Conservation (phyloP, 179 eudicot species). For the Spinacia oleracea region DNA sequence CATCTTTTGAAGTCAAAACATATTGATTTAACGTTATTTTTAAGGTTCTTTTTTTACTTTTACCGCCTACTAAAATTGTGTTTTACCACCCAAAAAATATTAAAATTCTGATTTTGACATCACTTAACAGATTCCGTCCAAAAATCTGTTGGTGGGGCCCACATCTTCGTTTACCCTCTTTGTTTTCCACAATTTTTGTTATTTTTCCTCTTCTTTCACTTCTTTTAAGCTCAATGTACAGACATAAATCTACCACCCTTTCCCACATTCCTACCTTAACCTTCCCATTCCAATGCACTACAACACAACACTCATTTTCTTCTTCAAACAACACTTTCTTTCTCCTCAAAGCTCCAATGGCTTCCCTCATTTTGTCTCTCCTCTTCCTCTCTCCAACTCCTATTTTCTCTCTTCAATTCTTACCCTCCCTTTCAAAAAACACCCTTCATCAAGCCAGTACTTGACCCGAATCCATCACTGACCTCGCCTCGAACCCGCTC, state of each 20-base stretch:
- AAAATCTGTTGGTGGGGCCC: too few species aligned
- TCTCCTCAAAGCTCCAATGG: conserved; percentile 16
- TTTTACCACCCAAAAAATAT: too few species aligned
- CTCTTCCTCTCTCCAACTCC: neutral
- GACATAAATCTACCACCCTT: neutral
- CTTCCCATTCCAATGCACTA: conserved; percentile 19
- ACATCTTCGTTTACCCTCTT: too few species aligned
- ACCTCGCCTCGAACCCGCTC: conserved; percentile 23
- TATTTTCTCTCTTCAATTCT: conserved; percentile 23
- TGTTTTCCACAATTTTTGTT: too few species aligned
- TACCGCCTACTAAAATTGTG: too few species aligned
- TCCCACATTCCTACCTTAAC: neutral
- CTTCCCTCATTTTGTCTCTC: conserved; percentile 18
- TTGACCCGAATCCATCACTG: conserved; percentile 38
- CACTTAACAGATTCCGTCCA: too few species aligned
- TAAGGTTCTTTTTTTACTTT: too few species aligned
- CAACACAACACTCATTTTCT: conserved; percentile 23
- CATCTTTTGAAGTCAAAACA: too few species aligned
- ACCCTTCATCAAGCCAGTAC: conserved; percentile 44
- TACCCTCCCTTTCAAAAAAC: conserved; percentile 44
- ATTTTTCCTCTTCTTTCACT: too few species aligned
- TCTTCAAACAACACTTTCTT: conserved; percentile 11
- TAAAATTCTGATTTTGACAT: too few species aligned
- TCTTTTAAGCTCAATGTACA: too few species aligned
- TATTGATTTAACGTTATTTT: neutral